These are phyloP conservation scores for Clarireedia hainanense DNA, from an alignment of 2,329 filamentous ascomycete species.

Conservation along the genomic window DNA sequence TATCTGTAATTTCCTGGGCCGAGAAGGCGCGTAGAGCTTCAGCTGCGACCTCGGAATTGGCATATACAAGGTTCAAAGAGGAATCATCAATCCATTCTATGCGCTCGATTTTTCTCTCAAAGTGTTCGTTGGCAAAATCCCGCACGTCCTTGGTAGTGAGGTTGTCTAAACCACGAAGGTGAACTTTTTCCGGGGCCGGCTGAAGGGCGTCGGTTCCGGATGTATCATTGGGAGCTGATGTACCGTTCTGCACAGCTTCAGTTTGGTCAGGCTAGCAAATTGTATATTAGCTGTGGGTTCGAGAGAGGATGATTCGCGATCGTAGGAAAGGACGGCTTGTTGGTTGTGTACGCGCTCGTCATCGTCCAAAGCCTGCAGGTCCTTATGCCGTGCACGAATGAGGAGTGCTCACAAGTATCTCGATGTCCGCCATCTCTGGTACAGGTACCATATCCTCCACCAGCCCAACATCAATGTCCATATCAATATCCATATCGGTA, in stretches of 20 bases:
- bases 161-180: constrained; percentile 75
- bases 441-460: constrained; percentile 33
- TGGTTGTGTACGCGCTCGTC: not conserved
- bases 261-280: constrained; percentile 13
- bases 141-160: constrained; percentile 76
- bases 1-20: constrained; percentile 39
- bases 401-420: constrained; percentile 1
- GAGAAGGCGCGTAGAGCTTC: constrained; percentile 49
- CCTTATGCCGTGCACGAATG: not conserved
- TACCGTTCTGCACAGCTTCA: constrained; percentile 16
- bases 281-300: not conserved
- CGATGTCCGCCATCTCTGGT: constrained; percentile 7
- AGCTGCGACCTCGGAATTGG: constrained; percentile 41
- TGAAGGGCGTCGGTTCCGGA: constrained; percentile 19
- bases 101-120: constrained; percentile 46
- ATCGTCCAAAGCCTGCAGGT: not conserved
- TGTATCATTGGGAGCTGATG: constrained; percentile 21
- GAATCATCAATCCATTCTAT: constrained; percentile 95
- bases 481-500: constrained; percentile 62
- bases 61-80: constrained; percentile 80
- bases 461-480: constrained; percentile 60
- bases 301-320: not conserved
- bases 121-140: constrained; percentile 64
- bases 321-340: not conserved
- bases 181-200: constrained; percentile 31